Base-by-base conservation (phyloP, 2,329 filamentous ascomycete genomes). In the Aspergillus sp. region DNA sequence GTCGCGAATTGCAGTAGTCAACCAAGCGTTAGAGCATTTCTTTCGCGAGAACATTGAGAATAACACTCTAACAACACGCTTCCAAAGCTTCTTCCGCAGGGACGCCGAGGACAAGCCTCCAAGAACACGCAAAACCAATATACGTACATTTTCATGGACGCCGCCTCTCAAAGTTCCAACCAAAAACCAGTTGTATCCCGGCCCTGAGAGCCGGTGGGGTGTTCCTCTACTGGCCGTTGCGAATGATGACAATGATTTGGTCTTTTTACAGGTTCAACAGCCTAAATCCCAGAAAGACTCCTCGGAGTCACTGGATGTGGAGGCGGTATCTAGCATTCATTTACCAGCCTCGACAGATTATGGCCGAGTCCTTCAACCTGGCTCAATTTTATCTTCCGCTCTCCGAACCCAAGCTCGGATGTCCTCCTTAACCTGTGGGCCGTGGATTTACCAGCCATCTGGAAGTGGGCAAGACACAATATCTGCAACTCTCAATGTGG, bases 1-100 rank as follows among this genome's bases (percentile, higher is more conserved):
- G 84, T 72, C 72, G 40, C 77, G 84, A 33, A 77, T 77, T 3
- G 63, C 80, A 6, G 71, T 87, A n/a, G 66, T 86, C 39, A 87
- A 87, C 59, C 67, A 79, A 53, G 68, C 72, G 4, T 64, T 85
- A 43, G 68, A 72, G 15, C 57, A 68, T 0, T 76, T 80, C 74
- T 82, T 72, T 43, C 61, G 52, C 46, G 55, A 48, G 8, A 62
- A 52, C 37, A 65, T 56, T 39, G 60, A 62, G 50, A 66, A 67
- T 15, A 60, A 50, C 14, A 70, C 54, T 0, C 50, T 64, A n/a
- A 43, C 55, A 6, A 63, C 70, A 47, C 66, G 68, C 11, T 72
- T 31, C 17, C 31, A 72, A n/a, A 57, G 70, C 1, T 76, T 72
- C 44, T 76, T 72, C 44, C 61, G 53, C 45, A 54, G 44, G 9